Evolutionary conservation across 2,329 filamentous ascomycete genomes (phyloP), one percentile per base, ranked within the genome.

Genomic region (Fusarium metavorans): DNA sequence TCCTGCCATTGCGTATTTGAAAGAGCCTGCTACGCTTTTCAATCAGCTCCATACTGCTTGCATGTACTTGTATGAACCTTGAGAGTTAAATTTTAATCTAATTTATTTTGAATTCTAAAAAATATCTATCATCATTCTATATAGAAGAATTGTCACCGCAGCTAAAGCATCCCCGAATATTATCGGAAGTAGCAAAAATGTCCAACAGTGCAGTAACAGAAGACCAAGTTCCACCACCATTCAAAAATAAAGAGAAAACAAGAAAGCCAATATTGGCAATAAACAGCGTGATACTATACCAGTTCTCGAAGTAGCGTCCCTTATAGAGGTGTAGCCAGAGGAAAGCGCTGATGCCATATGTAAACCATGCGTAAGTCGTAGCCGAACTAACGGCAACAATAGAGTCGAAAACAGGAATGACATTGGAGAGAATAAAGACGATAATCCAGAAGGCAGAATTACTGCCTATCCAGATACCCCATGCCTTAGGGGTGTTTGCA

Each of bases 321-420:
- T 65, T 67, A 30, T 76, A 71, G 61, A 72, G 59, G 54, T 64
- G 64, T 34, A 76, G 56, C 71, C 66, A 75, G 34, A 77, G 64
- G 37, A 75, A 54, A 56, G 62, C 67, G 39, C 69, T 68, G 18
- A 76, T 70, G 32, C 75, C 72, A 30, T 72, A 76, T 9, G 74
- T 75, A 58, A 75, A 77, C 75, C 75, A 77, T 16, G 74, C 68
- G 39, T 72, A 72, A 41, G 72, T 72, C 3, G 71, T 72, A 8
- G 75, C 73, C 13, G 69, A 76, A 37, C 66, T 74, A 52, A 77
- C 71, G 30, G 71, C 62, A 6, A 78, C 67, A 48, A 78, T 78
- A 9, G 73, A 77, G 59, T 76, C 70, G 64, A 78, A 76, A 20
- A 75, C 64, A 27, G 75, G 75, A 43, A 77, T 76, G 16, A 68